Evolutionary conservation across 2,329 filamentous ascomycete species (phyloP), one percentile per base, ranked within the genome.

Genomic region (Hypoxylon sp.): DNA sequence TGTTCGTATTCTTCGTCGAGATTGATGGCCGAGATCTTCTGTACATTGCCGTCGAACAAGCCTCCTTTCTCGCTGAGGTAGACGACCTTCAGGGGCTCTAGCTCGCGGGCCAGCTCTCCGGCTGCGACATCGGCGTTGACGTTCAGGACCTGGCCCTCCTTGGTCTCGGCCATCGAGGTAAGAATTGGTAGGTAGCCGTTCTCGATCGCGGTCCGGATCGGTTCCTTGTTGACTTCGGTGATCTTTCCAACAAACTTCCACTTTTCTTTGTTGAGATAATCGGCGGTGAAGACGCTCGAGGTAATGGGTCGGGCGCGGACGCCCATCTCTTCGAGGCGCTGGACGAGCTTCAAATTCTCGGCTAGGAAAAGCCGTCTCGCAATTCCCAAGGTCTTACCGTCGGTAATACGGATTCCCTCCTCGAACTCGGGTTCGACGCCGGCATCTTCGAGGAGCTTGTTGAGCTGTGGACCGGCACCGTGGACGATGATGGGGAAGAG

Each of bases 61-160:
- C 94, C 95, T 46, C 95, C 95, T 83, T 98, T 98, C 79, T 99
- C 95, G 4, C 92, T 96, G n/a, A 98, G 83, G 74, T 97, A 99
- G 58, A 99, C 93, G 60, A 98, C 94, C 86, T 99, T 99, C 70
- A 98, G 80, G 21, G 95, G 95, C 77, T 98, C 88, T 50, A 99
- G 81, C 54, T 90, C 87, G 58, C 91, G 88, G 20, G 95, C 94
- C 60, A 99, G 82, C 78, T 97, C 94, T 64, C 93, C 93, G 24
- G 95, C 95, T 29, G 94, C 94, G 60, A 97, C 94, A 75, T 99
- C 95, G 29, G 95, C 95, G 71, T 99, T 99, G 74, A 99, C 95
- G 72, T 99, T 99, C 63, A 99, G 83, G 48, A 98, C 88, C 75
- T 94, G 92, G 7, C 95, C 95, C 63, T 97, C 92, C 42, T 88